Conservation (phyloP, 768 basidiomycete species). For the Royoungia palumana region DNA sequence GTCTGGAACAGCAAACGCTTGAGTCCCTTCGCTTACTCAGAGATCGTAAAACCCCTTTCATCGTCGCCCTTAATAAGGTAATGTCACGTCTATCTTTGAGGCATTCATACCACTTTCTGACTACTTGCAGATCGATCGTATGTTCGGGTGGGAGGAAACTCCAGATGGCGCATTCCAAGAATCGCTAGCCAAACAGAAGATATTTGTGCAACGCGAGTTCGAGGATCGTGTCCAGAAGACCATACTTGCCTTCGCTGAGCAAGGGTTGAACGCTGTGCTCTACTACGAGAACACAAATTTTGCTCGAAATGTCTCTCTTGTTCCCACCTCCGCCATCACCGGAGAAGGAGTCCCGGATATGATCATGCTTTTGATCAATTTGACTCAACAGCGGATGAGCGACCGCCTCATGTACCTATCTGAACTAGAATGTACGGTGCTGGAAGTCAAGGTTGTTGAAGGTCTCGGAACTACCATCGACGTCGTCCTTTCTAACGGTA, state of each 20-base stretch:
- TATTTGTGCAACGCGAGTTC: slow-evolving; percentile 84
- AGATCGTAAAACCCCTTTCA: slow-evolving; percentile 96
- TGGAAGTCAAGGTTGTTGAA: slow-evolving; percentile 98
- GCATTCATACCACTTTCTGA: slow-evolving; percentile 7
- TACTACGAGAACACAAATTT: slow-evolving; percentile 99
- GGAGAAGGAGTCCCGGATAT: slow-evolving; percentile 99
- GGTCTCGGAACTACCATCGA: slow-evolving; percentile 98
- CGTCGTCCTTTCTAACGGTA: slow-evolving; percentile 93
- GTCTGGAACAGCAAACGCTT: slow-evolving; percentile 95
- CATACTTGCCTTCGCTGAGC: slow-evolving; percentile 93
- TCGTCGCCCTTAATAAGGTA: slow-evolving; percentile 97
- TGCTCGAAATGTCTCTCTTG: slow-evolving; percentile 89
- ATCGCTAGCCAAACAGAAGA: slow-evolving; percentile 79
- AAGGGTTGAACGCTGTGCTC: slow-evolving; percentile 90
- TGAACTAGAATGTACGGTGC: slow-evolving; percentile 94
- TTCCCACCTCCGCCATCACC: slow-evolving; percentile 96
- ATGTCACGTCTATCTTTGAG: slow-evolving; percentile 1
- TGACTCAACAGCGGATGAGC: slow-evolving; percentile 98
- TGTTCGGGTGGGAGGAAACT: slow-evolving; percentile 91
- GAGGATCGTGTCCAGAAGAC: slow-evolving; percentile 84
- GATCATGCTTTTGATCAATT: slow-evolving; percentile 97
- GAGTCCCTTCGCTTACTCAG: slow-evolving; percentile 91
- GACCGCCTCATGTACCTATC: slow-evolving; percentile 97
- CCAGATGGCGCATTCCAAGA: slow-evolving; percentile 92
- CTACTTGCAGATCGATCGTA: slow-evolving; percentile 80